Percentiles rank a stretch among this genome's conserved stretches.
Conservation (phyloP, 257 asterid genomes). For the Capsicum chinense region DNA sequence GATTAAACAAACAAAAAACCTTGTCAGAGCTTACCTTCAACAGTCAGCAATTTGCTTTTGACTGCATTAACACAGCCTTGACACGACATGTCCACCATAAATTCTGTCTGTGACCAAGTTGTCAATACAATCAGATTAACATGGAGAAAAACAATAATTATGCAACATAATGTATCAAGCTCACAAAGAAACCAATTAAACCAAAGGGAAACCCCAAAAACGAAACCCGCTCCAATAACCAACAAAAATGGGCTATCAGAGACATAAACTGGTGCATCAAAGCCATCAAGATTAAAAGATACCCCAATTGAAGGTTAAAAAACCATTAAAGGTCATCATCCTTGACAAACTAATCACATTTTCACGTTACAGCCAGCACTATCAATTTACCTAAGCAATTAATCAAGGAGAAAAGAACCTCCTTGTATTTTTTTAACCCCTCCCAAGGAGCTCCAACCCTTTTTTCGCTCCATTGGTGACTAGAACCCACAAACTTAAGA, state of each 20-base stretch:
- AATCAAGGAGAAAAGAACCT: background rate
- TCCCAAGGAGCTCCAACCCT: too few relatives aligned
- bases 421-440: too few relatives aligned
- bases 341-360: background rate
- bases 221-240: background rate
- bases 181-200: conserved; percentile 15
- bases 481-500: too few relatives aligned
- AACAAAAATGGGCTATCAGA: background rate
- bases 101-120: conserved; percentile 70
- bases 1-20: background rate
- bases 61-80: conserved; percentile 89
- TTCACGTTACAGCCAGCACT: background rate
- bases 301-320: background rate
- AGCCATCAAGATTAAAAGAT: background rate
- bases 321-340: background rate
- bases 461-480: too few relatives aligned
- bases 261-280: background rate
- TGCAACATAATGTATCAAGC: conserved; percentile 18
- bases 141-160: background rate
- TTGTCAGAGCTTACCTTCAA: conserved; percentile 64
- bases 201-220: background rate
- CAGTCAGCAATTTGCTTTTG: conserved; percentile 69
- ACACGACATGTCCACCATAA: conserved; percentile 92
- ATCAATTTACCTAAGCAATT: background rate
- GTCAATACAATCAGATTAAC: conserved; percentile 24